These are phyloP conservation scores for Vitis riparia DNA, from an alignment of 164 flowering plant species.

Conservation along the genomic window DNA sequence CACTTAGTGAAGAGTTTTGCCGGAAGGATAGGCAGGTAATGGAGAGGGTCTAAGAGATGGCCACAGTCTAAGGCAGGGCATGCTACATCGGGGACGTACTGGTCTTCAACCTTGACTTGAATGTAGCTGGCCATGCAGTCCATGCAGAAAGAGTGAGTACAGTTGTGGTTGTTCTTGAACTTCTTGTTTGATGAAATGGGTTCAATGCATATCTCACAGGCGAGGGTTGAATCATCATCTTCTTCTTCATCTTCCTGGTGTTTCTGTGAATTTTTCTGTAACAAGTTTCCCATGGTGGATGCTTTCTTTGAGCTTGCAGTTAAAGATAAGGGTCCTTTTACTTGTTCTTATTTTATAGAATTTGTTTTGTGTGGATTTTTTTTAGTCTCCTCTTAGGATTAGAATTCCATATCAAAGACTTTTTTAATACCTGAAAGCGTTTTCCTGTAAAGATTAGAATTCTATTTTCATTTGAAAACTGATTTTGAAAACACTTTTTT, in stretches of 20 bases:
- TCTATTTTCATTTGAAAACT: too few relatives aligned
- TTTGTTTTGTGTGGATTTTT: too few relatives aligned
- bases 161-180: slow-evolving; percentile 13
- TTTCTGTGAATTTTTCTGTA: too few relatives aligned
- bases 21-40: slow-evolving; percentile 12
- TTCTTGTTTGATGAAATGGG: slow-evolving; percentile 10
- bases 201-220: slow-evolving; percentile 36
- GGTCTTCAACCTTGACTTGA: slow-evolving; percentile 15
- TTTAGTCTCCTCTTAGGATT: too few relatives aligned
- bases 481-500: too few relatives aligned
- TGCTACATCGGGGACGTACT: neutral
- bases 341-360: too few relatives aligned
- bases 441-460: too few relatives aligned
- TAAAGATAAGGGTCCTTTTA: too few relatives aligned
- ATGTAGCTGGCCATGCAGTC: slow-evolving; percentile 32
- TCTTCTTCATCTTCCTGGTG: neutral
- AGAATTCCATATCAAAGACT: too few relatives aligned
- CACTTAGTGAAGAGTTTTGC: slow-evolving; percentile 12
- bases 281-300: too few relatives aligned
- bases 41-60: slow-evolving; percentile 17
- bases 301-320: too few relatives aligned
- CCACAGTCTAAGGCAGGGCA: slow-evolving; percentile 23
- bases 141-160: slow-evolving; percentile 24
- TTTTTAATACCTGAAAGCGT: too few relatives aligned
- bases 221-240: slow-evolving; percentile 3